A percentile compares a stretch with the other conserved stretches of the same genome.
phyloP scores from a whole-genome alignment of 2,329 filamentous ascomycete species.

The Sporothrix variecibatus region DNA sequence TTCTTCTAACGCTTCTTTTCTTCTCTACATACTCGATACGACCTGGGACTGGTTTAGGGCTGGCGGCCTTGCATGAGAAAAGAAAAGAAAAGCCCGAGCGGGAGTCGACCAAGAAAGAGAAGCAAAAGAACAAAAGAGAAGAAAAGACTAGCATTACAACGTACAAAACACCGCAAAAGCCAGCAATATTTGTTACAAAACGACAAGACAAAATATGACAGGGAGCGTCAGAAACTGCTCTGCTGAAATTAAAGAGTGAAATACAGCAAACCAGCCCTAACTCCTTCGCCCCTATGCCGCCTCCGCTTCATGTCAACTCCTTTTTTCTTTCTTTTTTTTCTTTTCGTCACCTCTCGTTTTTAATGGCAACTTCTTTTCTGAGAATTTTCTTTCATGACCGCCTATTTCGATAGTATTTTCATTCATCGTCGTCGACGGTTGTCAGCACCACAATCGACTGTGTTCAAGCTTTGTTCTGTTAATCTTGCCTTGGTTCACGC shows the following conservation, averaged over 20 bases:
- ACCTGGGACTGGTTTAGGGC: conserved; percentile 10
- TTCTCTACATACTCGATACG: neutral
- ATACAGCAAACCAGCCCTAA: conserved; percentile 4
- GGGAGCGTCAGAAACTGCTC: neutral
- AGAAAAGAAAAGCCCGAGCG: neutral
- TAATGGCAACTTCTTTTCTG: neutral
- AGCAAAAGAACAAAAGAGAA: neutral
- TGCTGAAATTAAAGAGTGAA: neutral
- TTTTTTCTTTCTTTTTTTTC: neutral
- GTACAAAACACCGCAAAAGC: neutral
- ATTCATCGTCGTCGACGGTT: neutral
- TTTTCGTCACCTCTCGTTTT: neutral
- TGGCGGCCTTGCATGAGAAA: conserved; percentile 15
- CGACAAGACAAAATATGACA: neutral
- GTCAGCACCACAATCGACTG: neutral
- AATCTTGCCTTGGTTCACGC: neutral
- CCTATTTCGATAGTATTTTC: neutral
- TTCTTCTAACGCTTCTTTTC: neutral
- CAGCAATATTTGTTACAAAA: neutral
- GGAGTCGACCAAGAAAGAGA: neutral
- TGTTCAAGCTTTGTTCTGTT: neutral
- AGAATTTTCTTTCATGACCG: neutral
- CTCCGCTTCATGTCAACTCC: conserved; percentile 8
- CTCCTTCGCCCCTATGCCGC: neutral
- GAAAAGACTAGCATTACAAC: neutral